Evolutionary conservation across 2,329 filamentous ascomycete species (phyloP), one percentile per base, ranked within the genome.

Genomic region (Stemphylium vesicarium): DNA sequence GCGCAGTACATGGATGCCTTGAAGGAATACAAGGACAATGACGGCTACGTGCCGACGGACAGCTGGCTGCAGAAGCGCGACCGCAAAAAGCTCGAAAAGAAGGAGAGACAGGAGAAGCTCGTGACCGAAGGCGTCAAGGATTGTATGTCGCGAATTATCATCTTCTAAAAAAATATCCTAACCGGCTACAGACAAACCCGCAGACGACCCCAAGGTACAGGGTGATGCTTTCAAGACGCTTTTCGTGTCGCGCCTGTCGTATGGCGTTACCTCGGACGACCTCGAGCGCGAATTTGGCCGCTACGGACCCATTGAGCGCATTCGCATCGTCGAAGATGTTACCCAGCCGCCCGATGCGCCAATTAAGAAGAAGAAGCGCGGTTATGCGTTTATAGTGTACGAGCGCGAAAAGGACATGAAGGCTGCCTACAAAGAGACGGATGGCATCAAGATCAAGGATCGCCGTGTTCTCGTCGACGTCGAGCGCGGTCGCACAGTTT

Each of bases 401-500:
- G 94, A 98, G 78, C 89, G 91, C 76, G 95, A 98, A 79, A 93
- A 94, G 78, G 95, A 98, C 75, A 97, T 98, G 93, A 96, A 96
- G 92, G 95, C 93, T 83, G 95, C 95, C 78, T 88, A 97, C 82
- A 96, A 89, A 72, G 86, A 88, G 71, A 87, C 85, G 63, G 93
- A 98, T 83, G 91, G 91, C 63, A 90, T 96, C 71, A 88, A 89
- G 66, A 96, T 99, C 79, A 96, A 92, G 75, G 93, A 96, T 73
- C 88, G 94, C 71, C 88, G 89, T 68, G 91, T 98, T 70, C 87
- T 96, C 73, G 92, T 98, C 70, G 95, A 99, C 74, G 94, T 98
- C 57, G 95, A 99, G 79, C 88, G 95, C 71, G 95, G 95, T 64
- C 89, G 95, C 66, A 98, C 95, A 29, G 92, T 97, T 36, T 90